Conservation (phyloP, 768 basidiomycete genomes). For the Kwoniella botswanensis region DNA sequence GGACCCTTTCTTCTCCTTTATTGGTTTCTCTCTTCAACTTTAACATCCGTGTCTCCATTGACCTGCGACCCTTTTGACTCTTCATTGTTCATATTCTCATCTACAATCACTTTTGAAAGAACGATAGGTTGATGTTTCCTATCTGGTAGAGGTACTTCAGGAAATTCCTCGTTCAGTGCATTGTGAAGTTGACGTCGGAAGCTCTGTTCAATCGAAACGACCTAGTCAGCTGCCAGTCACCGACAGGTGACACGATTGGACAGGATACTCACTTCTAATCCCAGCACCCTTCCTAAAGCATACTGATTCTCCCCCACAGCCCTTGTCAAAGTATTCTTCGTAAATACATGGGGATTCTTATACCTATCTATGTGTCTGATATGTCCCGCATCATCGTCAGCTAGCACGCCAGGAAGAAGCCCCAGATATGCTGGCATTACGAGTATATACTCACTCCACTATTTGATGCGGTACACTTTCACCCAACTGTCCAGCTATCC, state of each 20-base stretch:
- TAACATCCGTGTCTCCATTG: conserved; percentile 10
- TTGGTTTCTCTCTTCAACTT: background rate
- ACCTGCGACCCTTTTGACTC: background rate
- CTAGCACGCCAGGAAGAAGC: background rate
- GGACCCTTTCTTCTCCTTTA: background rate
- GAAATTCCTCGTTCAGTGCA: conserved; percentile 40
- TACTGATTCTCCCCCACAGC: conserved; percentile 52
- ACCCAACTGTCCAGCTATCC: conserved; percentile 31
- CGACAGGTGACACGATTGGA: no score
- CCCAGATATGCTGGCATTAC: background rate
- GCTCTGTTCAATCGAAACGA: conserved; percentile 25
- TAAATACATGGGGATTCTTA: conserved; percentile 48
- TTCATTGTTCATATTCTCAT: background rate
- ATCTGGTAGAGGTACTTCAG: conserved; percentile 40
- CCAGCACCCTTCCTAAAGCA: conserved; percentile 44
- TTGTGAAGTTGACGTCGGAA: conserved; percentile 43
- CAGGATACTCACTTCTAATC: conserved; percentile 41
- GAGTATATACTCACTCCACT: conserved; percentile 39
- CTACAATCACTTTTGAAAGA: background rate
- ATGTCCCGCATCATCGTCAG: background rate
- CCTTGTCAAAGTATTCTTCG: conserved; percentile 41
- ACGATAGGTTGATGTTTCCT: conserved; percentile 32
- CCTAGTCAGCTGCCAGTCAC: background rate
- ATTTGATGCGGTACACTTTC: conserved; percentile 47
- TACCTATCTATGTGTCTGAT: conserved; percentile 40